Percentiles rank a stretch among this genome's conserved stretches.
phyloP scores from a whole-genome alignment of 2,329 filamentous ascomycete species.

The Aspergillus aculeatus region DNA sequence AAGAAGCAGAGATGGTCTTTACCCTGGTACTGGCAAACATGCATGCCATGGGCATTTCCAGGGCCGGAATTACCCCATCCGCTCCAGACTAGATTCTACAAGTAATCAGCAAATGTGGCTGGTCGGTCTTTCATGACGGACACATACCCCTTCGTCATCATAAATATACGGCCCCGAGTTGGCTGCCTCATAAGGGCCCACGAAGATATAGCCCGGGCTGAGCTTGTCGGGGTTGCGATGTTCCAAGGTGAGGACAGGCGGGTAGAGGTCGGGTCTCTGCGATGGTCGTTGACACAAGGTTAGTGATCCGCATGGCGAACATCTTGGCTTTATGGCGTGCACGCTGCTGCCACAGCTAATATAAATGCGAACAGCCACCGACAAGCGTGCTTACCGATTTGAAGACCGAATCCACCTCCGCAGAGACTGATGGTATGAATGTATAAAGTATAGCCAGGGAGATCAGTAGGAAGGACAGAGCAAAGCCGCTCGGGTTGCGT shows the following conservation, averaged over 20 bases:
- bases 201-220: conserved; percentile 52
- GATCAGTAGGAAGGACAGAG: conserved; percentile 6
- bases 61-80: conserved; percentile 52
- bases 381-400: conserved; percentile 34
- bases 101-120: neutral
- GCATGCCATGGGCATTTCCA: conserved; percentile 49
- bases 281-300: conserved; percentile 1
- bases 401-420: conserved; percentile 35
- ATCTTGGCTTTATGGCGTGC: conserved; percentile 9
- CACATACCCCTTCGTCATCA: conserved; percentile 48
- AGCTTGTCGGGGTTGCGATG: conserved; percentile 30
- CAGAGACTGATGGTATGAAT: conserved; percentile 18
- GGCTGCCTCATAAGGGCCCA: conserved; percentile 50
- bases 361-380: neutral
- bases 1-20: conserved; percentile 54
- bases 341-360: neutral
- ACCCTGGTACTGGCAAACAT: conserved; percentile 51
- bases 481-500: conserved; percentile 14
- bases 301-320: conserved; percentile 2
- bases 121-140: neutral
- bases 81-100: conserved; percentile 51
- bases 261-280: conserved; percentile 42
- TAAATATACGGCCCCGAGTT: conserved; percentile 54
- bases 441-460: neutral
- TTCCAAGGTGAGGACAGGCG: conserved; percentile 36